phyloP scores from a whole-genome alignment of 306 rosid species.

The Vigna nakashimae region DNA sequence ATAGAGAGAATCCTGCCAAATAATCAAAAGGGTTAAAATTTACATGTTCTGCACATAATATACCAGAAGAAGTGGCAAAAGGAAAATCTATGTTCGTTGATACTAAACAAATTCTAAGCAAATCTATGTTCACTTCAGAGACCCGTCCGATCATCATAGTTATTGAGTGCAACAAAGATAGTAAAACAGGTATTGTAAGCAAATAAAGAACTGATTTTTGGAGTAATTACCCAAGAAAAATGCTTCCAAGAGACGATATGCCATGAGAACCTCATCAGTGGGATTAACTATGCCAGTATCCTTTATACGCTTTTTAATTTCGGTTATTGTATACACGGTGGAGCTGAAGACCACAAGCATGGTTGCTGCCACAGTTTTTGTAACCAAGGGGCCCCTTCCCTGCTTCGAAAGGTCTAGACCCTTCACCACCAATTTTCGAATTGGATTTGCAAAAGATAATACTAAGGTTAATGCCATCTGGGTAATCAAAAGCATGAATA shows the following conservation, averaged over 20 bases:
- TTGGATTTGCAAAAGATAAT: slow-evolving; percentile 62
- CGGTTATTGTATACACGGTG: slow-evolving; percentile 44
- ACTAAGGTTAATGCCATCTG: slow-evolving; percentile 56
- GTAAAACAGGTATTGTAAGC: neutral
- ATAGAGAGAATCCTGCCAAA: slow-evolving; percentile 63
- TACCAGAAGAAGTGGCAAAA: neutral
- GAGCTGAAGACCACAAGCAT: slow-evolving; percentile 58
- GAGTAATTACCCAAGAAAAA: slow-evolving; percentile 60
- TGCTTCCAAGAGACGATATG: slow-evolving; percentile 59
- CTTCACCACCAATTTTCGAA: slow-evolving; percentile 52
- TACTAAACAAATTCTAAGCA: too few relatives aligned
- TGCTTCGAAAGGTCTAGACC: slow-evolving; percentile 61
- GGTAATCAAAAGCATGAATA: slow-evolving; percentile 48
- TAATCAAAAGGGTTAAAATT: slow-evolving; percentile 5
- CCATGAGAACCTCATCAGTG: slow-evolving; percentile 67
- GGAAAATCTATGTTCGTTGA: too few relatives aligned
- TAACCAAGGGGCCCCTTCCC: slow-evolving; percentile 62
- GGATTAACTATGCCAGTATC: slow-evolving; percentile 60
- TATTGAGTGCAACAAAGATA: neutral
- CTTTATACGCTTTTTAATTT: slow-evolving; percentile 49
- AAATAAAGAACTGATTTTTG: neutral
- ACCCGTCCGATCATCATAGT: too few relatives aligned
- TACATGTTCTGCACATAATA: slow-evolving; percentile 8
- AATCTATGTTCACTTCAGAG: too few relatives aligned
- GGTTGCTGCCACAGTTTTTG: slow-evolving; percentile 68